Conservation (phyloP, 2,329 filamentous ascomycete species). For the Exserohilum rostratum region DNA sequence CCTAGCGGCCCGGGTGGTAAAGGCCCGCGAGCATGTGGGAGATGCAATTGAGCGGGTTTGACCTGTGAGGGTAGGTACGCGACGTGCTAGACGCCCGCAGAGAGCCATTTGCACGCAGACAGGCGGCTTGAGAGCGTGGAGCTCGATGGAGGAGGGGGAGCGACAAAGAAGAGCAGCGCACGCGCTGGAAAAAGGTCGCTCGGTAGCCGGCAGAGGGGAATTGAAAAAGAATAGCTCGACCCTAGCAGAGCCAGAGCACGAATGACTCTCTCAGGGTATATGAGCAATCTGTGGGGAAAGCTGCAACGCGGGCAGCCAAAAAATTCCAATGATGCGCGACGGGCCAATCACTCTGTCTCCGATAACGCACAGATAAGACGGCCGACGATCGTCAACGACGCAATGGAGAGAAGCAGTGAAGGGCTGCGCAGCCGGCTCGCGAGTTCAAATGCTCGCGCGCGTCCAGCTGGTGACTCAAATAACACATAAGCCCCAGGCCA, state of each 20-base stretch:
- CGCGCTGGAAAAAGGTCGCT: slow-evolving; percentile 25
- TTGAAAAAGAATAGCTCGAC: slow-evolving; percentile 41
- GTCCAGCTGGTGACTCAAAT: background rate
- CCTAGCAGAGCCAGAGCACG: slow-evolving; percentile 34
- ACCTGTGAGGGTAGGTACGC: slow-evolving; percentile 44
- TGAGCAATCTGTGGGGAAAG: slow-evolving; percentile 42
- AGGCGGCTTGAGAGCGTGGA: slow-evolving; percentile 39
- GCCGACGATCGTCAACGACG: slow-evolving; percentile 20
- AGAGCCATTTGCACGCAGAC: slow-evolving; percentile 48
- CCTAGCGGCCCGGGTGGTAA: slow-evolving; percentile 41
- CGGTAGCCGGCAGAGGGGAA: slow-evolving; percentile 29
- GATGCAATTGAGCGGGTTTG: slow-evolving; percentile 40
- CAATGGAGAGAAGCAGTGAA: background rate
- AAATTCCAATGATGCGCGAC: slow-evolving; percentile 38
- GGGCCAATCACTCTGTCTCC: slow-evolving; percentile 37
- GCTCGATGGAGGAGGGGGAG: slow-evolving; percentile 32
- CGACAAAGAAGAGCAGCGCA: slow-evolving; percentile 22
- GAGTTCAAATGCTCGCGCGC: background rate
- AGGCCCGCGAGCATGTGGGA: slow-evolving; percentile 38
- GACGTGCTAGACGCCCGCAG: slow-evolving; percentile 51
- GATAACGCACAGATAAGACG: slow-evolving; percentile 40
- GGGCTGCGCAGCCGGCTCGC: background rate
- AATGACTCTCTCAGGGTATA: slow-evolving; percentile 37
- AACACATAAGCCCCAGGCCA: background rate
- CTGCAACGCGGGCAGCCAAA: slow-evolving; percentile 35